Evolutionary conservation across 2,329 filamentous ascomycete species (phyloP), one percentile per base, ranked within the genome.

Genomic region (Hypoxylon sp.): DNA sequence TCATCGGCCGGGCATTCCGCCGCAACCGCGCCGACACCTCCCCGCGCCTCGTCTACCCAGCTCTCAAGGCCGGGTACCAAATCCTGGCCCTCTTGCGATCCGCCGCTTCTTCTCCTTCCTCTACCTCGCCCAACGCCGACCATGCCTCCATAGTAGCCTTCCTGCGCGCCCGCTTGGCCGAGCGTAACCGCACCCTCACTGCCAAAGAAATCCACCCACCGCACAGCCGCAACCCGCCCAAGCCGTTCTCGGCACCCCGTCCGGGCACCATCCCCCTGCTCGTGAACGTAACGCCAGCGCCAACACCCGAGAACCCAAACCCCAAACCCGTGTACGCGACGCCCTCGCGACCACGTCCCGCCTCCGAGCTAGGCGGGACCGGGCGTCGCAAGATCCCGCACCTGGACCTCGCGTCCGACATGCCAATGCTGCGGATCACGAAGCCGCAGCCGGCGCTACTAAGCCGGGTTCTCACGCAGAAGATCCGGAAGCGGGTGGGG

Each of bases 21-120:
- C 84, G 85, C 63, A 90, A 93, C 77, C 81, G 81, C 49, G 78
- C 83, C 51, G 84, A 90, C 63, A 86, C 83, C 11, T 91, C 89
- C 71, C 81, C 85, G 1, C 85, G 88, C 17, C 83, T 92, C 40
- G 82, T 93, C 25, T 85, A 86, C 55, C 82, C 88, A 1, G 86
- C 89, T 6, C 87, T 95, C 73, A 81, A 86, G 35, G 86, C 88
- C 27, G 93, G 92, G 25, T 95, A 95, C 81, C 61, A 65, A 48
- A 68, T 73, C 69, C 66, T 71, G 10, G 77, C 71, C 11, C 69
- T 76, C 5, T 63, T 76, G 17, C 46, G 30, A 5, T 70, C 74
- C 30, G 71, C 74, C 25, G 56, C 58, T 2, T 30, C 70, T 2
- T 42, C 51, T 20, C 35, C 62, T 20, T 59, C 69, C 61, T 8